These are phyloP conservation scores for Epichloe coenophiala DNA, from an alignment of 2,329 filamentous ascomycete genomes.

Conservation along the genomic window DNA sequence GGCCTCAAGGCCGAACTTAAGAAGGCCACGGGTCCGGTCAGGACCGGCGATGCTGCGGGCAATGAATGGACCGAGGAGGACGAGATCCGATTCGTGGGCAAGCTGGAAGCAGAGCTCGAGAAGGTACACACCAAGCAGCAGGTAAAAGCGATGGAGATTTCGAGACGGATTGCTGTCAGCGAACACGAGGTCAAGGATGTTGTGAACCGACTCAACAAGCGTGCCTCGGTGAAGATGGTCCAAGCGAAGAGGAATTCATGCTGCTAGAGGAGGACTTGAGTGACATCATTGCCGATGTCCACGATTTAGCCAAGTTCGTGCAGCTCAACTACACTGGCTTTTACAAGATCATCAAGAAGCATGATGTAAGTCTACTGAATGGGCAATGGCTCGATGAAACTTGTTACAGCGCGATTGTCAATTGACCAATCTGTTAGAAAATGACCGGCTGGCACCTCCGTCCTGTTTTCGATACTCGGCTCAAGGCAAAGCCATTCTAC, in stretches of 20 bases:
- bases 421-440: constrained; percentile 46
- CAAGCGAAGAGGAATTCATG: constrained; percentile 85
- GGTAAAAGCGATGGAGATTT: constrained; percentile 92
- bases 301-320: constrained; percentile 95
- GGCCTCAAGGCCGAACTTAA: constrained; percentile 81
- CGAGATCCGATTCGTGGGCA: constrained; percentile 73
- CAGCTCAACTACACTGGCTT: constrained; percentile 98
- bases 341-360: constrained; percentile 99
- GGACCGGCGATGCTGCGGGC: constrained; percentile 29
- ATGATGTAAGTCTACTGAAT: constrained; percentile 52
- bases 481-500: constrained; percentile 96
- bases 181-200: constrained; percentile 87
- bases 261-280: constrained; percentile 87
- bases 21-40: constrained; percentile 43
- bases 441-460: constrained; percentile 84
- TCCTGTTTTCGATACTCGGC: constrained; percentile 85
- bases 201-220: constrained; percentile 57
- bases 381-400: not conserved
- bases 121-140: constrained; percentile 98
- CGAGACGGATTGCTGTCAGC: constrained; percentile 73
- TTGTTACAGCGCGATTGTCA: not conserved
- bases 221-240: constrained; percentile 41
- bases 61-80: constrained; percentile 81
- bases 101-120: constrained; percentile 84
- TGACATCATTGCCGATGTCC: constrained; percentile 96